Base-by-base conservation (phyloP, 371 early-diverging fungal species). In the Zopfochytrium polystomum region DNA sequence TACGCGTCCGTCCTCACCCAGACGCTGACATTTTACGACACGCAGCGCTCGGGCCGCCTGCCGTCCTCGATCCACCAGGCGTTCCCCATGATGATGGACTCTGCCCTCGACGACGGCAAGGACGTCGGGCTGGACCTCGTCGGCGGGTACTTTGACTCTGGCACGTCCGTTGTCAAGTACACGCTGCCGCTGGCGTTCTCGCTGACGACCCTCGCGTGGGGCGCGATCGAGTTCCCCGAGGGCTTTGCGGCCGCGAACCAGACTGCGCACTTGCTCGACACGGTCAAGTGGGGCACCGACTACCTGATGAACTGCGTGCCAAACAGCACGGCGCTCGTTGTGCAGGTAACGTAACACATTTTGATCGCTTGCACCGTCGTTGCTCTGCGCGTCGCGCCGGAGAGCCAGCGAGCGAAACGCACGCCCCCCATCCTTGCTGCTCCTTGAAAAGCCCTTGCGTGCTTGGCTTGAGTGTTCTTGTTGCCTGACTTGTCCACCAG, bases 91-190 rank as follows among this genome's bases (percentile, higher is more conserved):
- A 38, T 38, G n/a, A 9, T 11, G 38, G n/a, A n/a, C 38, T 9
- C 38, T n/a, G 38, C 38, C n/a, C n/a, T n/a, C n/a, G n/a, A n/a
- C n/a, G n/a, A n/a, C n/a, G n/a, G n/a, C n/a, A n/a, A n/a, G n/a
- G 11, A 38, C 11, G 38, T n/a, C n/a, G 38, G 38, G 38, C 38
- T 38, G n/a, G 38, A 38, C n/a, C 38, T 38, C 9, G 38, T 38
- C n/a, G 38, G 38, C 9, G 38, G 38, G 38, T 38, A 38, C 38
- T 38, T 38, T 38, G 38, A 38, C n/a, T 38, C 38, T 38, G 38
- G 38, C 11, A 11, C 38, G 9, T 38, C 38, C 11, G n/a, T 38
- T n/a, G 38, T 38, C 38, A 38, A 38, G n/a, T 38, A 38, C 38
- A 38, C 38, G 38, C 38, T 38, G 38, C 38, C 38, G 38, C 38